A percentile compares a stretch with the other conserved stretches of the same genome.
Evolutionary conservation across 495 filamentous ascomycete genomes (phyloP).

Genomic region (Penicillium ochrochloron): DNA sequence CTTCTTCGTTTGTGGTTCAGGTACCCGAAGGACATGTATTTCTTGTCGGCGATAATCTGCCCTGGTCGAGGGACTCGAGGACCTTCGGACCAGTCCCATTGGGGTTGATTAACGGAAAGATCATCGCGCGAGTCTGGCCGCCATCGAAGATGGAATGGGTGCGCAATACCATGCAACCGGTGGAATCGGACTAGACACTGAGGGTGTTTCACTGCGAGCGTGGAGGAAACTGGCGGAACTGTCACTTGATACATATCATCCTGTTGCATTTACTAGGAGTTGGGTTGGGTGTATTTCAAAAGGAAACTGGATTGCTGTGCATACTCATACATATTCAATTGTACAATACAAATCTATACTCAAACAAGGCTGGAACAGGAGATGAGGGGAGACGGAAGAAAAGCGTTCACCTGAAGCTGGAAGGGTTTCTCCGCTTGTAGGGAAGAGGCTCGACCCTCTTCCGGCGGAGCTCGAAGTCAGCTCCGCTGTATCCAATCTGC

Average conservation of each 20-base stretch:
- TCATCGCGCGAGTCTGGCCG: constrained; percentile 68
- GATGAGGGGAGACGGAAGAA: constrained; percentile 22
- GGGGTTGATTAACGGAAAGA: constrained; percentile 82
- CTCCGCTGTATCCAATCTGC: constrained; percentile 70
- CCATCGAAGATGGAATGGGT: constrained; percentile 56
- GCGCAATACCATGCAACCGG: constrained; percentile 52
- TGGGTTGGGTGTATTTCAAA: constrained; percentile 38
- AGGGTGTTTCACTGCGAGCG: not conserved
- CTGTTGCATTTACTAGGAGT: constrained; percentile 35
- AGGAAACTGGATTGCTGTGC: constrained; percentile 35
- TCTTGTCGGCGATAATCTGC: constrained; percentile 84
- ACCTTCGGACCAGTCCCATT: constrained; percentile 84
- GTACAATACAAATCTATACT: constrained; percentile 51
- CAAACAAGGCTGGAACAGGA: constrained; percentile 27
- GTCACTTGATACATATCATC: constrained; percentile 5
- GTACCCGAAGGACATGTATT: constrained; percentile 90
- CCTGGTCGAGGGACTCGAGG: constrained; percentile 82
- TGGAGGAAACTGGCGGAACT: constrained; percentile 6
- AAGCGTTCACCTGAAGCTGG: constrained; percentile 44
- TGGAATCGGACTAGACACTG: constrained; percentile 27
- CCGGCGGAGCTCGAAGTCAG: constrained; percentile 82
- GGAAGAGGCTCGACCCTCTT: constrained; percentile 65
- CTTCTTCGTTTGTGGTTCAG: constrained; percentile 44
- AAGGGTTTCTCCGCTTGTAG: constrained; percentile 58
- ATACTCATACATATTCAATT: constrained; percentile 56